These are phyloP conservation scores for Senna tora DNA, from an alignment of 306 rosid species.

Conservation along the genomic window DNA sequence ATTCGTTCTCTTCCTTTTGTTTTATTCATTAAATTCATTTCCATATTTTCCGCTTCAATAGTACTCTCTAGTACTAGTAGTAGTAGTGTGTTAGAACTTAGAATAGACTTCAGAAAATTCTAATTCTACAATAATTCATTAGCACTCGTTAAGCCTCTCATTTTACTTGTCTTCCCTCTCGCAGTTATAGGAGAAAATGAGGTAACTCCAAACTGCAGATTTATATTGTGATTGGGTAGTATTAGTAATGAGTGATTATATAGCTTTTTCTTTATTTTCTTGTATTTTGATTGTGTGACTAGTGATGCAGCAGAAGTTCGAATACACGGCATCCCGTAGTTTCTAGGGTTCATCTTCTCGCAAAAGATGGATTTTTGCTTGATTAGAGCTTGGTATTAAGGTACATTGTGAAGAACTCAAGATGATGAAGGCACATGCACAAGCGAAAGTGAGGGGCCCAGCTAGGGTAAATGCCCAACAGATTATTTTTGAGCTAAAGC, in stretches of 20 bases:
- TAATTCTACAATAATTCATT: neutral
- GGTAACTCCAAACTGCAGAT: neutral
- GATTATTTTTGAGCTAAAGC: constrained; percentile 58
- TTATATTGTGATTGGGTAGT: no score
- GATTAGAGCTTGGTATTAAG: neutral
- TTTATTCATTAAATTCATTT: neutral
- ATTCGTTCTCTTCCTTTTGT: neutral
- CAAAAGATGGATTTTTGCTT: neutral
- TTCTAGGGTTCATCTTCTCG: neutral
- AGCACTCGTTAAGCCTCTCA: no score
- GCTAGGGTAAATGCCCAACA: constrained; percentile 48
- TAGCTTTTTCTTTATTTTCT: no score
- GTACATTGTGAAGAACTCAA: constrained; percentile 33
- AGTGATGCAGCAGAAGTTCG: neutral
- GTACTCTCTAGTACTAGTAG: neutral
- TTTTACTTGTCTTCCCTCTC: no score
- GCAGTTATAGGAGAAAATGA: neutral
- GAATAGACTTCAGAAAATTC: no score
- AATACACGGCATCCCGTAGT: neutral
- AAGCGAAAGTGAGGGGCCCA: constrained; percentile 45
- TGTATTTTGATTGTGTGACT: neutral
- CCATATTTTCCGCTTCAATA: neutral
- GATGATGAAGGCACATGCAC: constrained; percentile 55
- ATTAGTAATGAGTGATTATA: no score
- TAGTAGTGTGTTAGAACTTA: neutral